Conservation (phyloP, 192 early-diverging fungal species). For the Podila horticola region DNA sequence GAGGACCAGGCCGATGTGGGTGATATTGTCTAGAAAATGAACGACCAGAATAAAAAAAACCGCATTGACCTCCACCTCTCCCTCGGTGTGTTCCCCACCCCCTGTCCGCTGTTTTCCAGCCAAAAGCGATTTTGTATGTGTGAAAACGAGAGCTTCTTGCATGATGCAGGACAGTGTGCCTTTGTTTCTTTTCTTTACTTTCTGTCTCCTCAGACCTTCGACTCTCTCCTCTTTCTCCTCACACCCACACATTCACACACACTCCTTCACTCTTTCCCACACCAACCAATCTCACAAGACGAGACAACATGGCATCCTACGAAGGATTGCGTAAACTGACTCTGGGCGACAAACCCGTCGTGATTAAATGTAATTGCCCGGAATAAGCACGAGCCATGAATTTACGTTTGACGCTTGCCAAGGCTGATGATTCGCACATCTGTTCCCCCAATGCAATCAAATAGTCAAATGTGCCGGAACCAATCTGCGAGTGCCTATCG, state of each 20-base stretch:
- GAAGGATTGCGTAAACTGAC: conserved; percentile 48
- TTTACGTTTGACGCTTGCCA: background rate
- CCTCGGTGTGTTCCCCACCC: too few relatives aligned
- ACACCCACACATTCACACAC: background rate
- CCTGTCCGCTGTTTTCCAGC: background rate
- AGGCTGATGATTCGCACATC: background rate
- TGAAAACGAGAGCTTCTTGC: background rate
- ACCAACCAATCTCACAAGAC: background rate
- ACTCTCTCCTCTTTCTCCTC: conserved; percentile 1
- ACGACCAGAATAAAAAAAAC: background rate
- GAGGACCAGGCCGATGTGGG: conserved; percentile 11
- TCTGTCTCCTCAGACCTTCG: background rate
- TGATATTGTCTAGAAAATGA: background rate
- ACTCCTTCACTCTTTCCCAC: background rate
- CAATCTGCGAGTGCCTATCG: conserved; percentile 58
- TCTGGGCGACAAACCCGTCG: conserved; percentile 45
- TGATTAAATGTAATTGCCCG: conserved; percentile 41
- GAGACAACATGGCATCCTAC: conserved; percentile 33
- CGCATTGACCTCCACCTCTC: too few relatives aligned
- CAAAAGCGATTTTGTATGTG: background rate
- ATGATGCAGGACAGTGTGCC: background rate
- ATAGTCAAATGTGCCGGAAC: conserved; percentile 57
- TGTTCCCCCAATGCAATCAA: background rate
- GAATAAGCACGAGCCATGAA: background rate
- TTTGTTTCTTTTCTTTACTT: background rate